A percentile compares a stretch with the other conserved stretches of the same genome.
Conservation (phyloP, 208 protist genomes). For the Acanthamoeba castellanii region DNA sequence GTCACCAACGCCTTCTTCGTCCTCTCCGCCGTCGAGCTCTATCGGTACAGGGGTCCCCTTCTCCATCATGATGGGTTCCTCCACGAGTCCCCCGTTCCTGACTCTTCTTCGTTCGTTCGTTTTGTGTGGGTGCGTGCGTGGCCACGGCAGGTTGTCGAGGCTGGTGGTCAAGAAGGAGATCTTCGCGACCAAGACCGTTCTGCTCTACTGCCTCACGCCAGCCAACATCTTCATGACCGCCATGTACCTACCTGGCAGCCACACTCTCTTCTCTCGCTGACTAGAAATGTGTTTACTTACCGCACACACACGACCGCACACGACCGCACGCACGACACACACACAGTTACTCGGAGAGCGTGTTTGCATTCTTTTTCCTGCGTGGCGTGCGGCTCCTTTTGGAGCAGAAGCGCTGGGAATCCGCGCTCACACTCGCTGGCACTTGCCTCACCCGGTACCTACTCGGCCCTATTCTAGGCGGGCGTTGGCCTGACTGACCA, state of each 20-base stretch:
- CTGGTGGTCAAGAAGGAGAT: neutral
- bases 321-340: too few species aligned
- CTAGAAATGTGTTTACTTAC: neutral
- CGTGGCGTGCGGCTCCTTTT: neutral
- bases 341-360: slow-evolving; percentile 49
- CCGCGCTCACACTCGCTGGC: neutral
- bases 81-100: too few species aligned
- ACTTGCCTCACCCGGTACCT: neutral
- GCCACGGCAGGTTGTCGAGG: neutral
- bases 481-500: neutral
- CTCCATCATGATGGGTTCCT: too few species aligned
- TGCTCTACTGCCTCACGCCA: slow-evolving; percentile 50
- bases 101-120: too few species aligned
- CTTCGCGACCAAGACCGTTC: slow-evolving; percentile 9
- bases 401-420: neutral
- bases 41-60: neutral
- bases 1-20: slow-evolving; percentile 27
- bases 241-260: neutral
- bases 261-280: neutral
- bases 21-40: slow-evolving; percentile 51
- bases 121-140: neutral
- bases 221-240: slow-evolving; percentile 71
- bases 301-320: too few species aligned
- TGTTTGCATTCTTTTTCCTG: slow-evolving; percentile 59
- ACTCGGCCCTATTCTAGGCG: neutral